Evolutionary conservation across 2,329 filamentous ascomycete species (phyloP).

Genomic region (Penicillium sp.): DNA sequence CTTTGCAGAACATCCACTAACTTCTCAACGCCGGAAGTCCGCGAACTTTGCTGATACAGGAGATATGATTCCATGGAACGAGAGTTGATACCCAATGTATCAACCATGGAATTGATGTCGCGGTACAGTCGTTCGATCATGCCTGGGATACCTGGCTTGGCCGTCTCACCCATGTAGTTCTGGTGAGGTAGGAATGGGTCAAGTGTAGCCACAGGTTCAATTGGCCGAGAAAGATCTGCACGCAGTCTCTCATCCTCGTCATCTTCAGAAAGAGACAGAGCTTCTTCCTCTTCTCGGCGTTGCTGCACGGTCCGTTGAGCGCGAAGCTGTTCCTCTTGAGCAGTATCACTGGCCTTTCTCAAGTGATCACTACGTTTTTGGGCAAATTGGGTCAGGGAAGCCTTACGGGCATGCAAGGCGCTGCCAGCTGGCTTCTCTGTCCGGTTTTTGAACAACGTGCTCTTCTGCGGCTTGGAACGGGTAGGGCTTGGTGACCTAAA

Average conservation of each 20-base stretch:
- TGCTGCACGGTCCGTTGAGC: constrained; percentile 35
- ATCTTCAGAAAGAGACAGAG: constrained; percentile 44
- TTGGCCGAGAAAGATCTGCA: constrained; percentile 44
- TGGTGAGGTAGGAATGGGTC: constrained; percentile 53
- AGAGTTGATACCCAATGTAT: constrained; percentile 84
- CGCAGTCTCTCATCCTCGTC: constrained; percentile 51
- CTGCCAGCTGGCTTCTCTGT: constrained; percentile 39
- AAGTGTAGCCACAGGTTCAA: constrained; percentile 45
- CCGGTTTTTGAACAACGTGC: constrained; percentile 26
- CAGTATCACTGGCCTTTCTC: constrained; percentile 23
- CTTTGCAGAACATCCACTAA: constrained; percentile 44
- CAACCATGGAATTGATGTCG: constrained; percentile 76
- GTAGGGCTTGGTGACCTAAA: constrained; percentile 51
- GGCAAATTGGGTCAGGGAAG: constrained; percentile 35
- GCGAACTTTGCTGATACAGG: constrained; percentile 42
- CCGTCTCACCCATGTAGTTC: constrained; percentile 45
- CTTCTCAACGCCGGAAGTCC: constrained; percentile 53
- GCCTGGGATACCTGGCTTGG: constrained; percentile 50
- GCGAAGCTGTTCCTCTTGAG: constrained; percentile 30
- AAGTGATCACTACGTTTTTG: constrained; percentile 29
- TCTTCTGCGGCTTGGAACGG: constrained; percentile 32
- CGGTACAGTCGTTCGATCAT: constrained; percentile 53
- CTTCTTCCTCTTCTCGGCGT: constrained; percentile 34
- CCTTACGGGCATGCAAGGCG: constrained; percentile 43
- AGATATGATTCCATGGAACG: constrained; percentile 64